A percentile compares a stretch with the other conserved stretches of the same genome.
Conservation (phyloP, 2,329 filamentous ascomycete genomes). For the Coniochaeta sp. region DNA sequence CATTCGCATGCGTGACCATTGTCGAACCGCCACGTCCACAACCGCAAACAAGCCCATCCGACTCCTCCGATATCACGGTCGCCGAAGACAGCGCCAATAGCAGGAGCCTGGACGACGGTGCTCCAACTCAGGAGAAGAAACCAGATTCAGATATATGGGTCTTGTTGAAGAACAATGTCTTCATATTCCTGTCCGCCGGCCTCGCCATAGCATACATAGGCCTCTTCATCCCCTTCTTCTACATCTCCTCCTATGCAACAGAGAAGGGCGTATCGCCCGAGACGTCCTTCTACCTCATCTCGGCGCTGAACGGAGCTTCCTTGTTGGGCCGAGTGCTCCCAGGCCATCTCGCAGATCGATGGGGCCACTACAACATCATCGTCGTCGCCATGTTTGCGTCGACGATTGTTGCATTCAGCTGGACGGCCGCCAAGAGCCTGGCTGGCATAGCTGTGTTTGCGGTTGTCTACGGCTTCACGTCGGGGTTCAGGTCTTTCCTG, state of each 20-base stretch:
- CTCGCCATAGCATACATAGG: slow-evolving; percentile 29
- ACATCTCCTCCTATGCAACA: slow-evolving; percentile 7
- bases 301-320: slow-evolving; percentile 27
- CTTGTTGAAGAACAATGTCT: slow-evolving; percentile 14
- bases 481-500: slow-evolving; percentile 26
- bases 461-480: slow-evolving; percentile 36
- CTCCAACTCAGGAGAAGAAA: not conserved
- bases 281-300: slow-evolving; percentile 28
- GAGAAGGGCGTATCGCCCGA: slow-evolving; percentile 19
- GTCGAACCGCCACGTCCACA: slow-evolving; percentile 6
- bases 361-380: slow-evolving; percentile 12
- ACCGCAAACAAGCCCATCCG: not conserved
- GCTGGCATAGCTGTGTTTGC: slow-evolving; percentile 36
- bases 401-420: slow-evolving; percentile 32
- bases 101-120: not conserved
- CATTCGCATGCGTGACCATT: slow-evolving; percentile 19
- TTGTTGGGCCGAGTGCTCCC: slow-evolving; percentile 28
- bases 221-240: slow-evolving; percentile 31
- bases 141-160: slow-evolving; percentile 2
- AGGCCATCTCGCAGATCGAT: slow-evolving; percentile 26
- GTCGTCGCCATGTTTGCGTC: slow-evolving; percentile 21
- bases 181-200: slow-evolving; percentile 19
- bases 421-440: slow-evolving; percentile 32
- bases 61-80: slow-evolving; percentile 1
- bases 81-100: slow-evolving; percentile 1